phyloP scores from a whole-genome alignment of 345 rosid species.

The Linum tenue region DNA sequence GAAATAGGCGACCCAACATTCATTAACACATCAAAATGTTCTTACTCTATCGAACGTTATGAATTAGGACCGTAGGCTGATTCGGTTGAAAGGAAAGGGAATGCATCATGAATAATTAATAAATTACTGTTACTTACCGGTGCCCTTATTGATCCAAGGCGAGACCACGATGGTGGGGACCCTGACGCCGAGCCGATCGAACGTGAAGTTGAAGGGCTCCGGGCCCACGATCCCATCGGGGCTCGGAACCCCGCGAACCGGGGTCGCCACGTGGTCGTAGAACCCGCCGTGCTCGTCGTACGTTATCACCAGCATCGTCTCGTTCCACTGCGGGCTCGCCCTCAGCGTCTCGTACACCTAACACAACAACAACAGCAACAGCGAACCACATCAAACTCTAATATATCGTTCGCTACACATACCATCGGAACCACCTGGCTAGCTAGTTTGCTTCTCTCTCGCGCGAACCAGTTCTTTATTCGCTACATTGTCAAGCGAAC shows the following conservation, averaged over 20 bases:
- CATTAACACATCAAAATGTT: too few species aligned
- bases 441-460: too few species aligned
- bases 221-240: conserved; percentile 88
- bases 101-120: too few species aligned
- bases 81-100: neutral
- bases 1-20: too few species aligned
- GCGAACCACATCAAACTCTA: neutral
- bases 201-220: conserved; percentile 54
- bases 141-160: conserved; percentile 82
- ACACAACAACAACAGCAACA: neutral
- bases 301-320: conserved; percentile 64
- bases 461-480: too few species aligned
- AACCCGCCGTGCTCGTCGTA: conserved; percentile 95
- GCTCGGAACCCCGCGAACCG: conserved; percentile 66
- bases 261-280: conserved; percentile 83
- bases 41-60: too few species aligned
- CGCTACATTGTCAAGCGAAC: too few species aligned
- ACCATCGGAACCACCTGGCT: too few species aligned
- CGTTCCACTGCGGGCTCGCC: conserved; percentile 87
- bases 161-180: conserved; percentile 77
- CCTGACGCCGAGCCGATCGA: conserved; percentile 70
- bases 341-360: conserved; percentile 72
- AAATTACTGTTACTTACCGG: conserved; percentile 27
- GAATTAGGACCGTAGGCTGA: too few species aligned
- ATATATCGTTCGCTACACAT: too few species aligned